Evolutionary conservation across 108 stramenopile species (phyloP).

Genomic region (Fragilariopsis cylindrus): DNA sequence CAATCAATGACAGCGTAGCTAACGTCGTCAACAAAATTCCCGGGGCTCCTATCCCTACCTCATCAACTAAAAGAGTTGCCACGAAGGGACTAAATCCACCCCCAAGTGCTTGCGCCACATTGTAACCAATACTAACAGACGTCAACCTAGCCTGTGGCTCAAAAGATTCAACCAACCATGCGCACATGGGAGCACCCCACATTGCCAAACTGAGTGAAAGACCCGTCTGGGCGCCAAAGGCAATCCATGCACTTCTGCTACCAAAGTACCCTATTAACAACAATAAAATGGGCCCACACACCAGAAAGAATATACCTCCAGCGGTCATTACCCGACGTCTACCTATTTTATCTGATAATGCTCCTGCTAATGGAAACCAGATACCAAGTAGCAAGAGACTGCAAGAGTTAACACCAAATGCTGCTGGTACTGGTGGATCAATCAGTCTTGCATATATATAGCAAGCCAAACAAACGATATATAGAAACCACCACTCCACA

Average conservation of each 20-base stretch:
- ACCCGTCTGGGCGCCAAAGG: constrained; percentile 38
- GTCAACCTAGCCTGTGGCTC: constrained; percentile 61
- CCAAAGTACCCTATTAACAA: constrained; percentile 37
- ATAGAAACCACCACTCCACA: constrained; percentile 71
- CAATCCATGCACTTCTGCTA: constrained; percentile 10
- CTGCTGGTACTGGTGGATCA: constrained; percentile 57
- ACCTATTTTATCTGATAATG: constrained; percentile 52
- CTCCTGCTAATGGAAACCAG: constrained; percentile 58
- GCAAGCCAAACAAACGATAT: constrained; percentile 79
- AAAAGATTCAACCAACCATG: constrained; percentile 80
- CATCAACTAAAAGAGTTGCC: constrained; percentile 56
- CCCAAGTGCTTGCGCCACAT: constrained; percentile 60
- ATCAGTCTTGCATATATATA: constrained; percentile 63
- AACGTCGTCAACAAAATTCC: constrained; percentile 51
- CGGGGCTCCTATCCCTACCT: constrained; percentile 40
- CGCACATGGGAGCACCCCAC: constrained; percentile 78
- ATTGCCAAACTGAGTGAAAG: constrained; percentile 60
- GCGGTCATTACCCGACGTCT: constrained; percentile 54
- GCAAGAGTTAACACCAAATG: constrained; percentile 62
- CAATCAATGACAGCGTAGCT: constrained; percentile 43
- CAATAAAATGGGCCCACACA: constrained; percentile 42
- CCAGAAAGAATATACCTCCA: constrained; percentile 47
- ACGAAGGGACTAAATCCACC: constrained; percentile 57
- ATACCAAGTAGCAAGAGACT: constrained; percentile 36
- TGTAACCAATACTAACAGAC: constrained; percentile 76